Evolutionary conservation across 768 basidiomycete genomes (phyloP).

Genomic region (Neoboletus subvelutipes): DNA sequence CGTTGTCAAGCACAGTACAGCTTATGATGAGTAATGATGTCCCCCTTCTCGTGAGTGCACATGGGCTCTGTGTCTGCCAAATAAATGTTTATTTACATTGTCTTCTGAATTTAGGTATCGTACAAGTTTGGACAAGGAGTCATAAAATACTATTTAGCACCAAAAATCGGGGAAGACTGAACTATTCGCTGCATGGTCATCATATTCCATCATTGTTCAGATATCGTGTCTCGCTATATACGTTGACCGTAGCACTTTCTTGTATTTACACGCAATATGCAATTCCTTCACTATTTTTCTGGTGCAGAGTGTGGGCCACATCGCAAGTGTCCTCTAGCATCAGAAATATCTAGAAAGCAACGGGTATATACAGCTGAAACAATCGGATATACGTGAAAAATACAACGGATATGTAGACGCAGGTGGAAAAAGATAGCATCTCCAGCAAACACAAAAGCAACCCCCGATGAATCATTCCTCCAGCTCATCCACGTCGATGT

Average conservation of each 20-base stretch:
- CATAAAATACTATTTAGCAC: constrained; percentile 94
- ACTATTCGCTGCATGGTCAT: not conserved
- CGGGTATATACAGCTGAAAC: constrained; percentile 15
- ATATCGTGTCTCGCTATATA: constrained; percentile 19
- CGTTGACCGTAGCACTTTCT: constrained; percentile 1
- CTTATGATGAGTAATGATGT: constrained; percentile 93
- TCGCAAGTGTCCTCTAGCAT: not conserved
- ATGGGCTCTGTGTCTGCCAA: not conserved
- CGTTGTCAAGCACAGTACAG: constrained; percentile 68
- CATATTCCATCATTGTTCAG: constrained; percentile 8
- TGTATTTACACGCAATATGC: constrained; percentile 14
- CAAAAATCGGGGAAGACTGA: constrained; percentile 89
- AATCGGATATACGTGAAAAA: constrained; percentile 5
- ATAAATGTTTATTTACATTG: not conserved
- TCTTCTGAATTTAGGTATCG: constrained; percentile 54
- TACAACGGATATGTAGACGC: not conserved
- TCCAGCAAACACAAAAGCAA: constrained; percentile 3
- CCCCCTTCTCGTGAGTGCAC: constrained; percentile 68
- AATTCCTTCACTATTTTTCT: not conserved
- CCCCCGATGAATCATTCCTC: constrained; percentile 7
- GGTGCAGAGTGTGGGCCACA: not conserved
- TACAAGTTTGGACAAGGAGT: constrained; percentile 88
- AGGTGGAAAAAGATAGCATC: constrained; percentile 18
- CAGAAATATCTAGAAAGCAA: constrained; percentile 6
- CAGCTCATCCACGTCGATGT: constrained; percentile 12